phyloP scores from a whole-genome alignment of 23 red algal genomes.

The Cyanidium caldarium region DNA sequence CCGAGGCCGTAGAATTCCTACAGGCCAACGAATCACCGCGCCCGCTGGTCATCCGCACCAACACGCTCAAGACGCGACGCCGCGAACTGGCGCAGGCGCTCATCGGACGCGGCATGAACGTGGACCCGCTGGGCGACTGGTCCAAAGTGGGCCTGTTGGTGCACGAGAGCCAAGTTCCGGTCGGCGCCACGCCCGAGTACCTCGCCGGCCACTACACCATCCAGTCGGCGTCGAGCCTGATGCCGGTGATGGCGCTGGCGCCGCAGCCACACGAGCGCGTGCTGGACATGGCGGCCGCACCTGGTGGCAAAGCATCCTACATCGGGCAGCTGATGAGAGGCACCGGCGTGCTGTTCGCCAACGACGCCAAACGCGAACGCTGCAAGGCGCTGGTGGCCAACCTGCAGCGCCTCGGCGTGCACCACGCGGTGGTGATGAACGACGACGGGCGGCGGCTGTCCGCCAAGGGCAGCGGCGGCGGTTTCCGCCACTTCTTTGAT shows the following conservation, averaged over 20 bases:
- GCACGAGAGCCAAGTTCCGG: slow-evolving; percentile 75
- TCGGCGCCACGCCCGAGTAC: slow-evolving; percentile 97
- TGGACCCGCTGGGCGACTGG: slow-evolving; percentile 86
- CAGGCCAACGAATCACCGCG: slow-evolving; percentile 82
- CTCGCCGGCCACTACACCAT: slow-evolving; percentile 97
- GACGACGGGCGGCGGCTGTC: slow-evolving; percentile 57
- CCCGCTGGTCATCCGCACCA: slow-evolving; percentile 78
- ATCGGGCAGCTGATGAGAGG: slow-evolving; percentile 67
- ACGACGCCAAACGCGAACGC: slow-evolving; percentile 73
- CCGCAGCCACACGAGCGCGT: slow-evolving; percentile 65
- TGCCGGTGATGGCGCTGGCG: slow-evolving; percentile 83
- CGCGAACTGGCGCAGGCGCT: slow-evolving; percentile 78
- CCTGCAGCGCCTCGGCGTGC: slow-evolving; percentile 75
- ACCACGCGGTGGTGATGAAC: slow-evolving; percentile 59
- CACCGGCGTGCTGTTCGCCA: slow-evolving; percentile 73
- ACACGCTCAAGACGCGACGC: slow-evolving; percentile 55
- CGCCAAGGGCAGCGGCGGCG: not conserved
- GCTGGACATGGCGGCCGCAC: slow-evolving; percentile 72
- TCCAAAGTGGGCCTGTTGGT: slow-evolving; percentile 86
- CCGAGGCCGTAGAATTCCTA: slow-evolving; percentile 74
- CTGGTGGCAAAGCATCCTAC: slow-evolving; percentile 87
- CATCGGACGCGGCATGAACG: slow-evolving; percentile 87
- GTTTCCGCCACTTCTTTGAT: slow-evolving; percentile 36
- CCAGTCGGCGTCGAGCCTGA: slow-evolving; percentile 65
- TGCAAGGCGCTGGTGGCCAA: slow-evolving; percentile 82